These are phyloP conservation scores for Serendipita vermifera DNA, from an alignment of 768 basidiomycete species.

Conservation along the genomic window DNA sequence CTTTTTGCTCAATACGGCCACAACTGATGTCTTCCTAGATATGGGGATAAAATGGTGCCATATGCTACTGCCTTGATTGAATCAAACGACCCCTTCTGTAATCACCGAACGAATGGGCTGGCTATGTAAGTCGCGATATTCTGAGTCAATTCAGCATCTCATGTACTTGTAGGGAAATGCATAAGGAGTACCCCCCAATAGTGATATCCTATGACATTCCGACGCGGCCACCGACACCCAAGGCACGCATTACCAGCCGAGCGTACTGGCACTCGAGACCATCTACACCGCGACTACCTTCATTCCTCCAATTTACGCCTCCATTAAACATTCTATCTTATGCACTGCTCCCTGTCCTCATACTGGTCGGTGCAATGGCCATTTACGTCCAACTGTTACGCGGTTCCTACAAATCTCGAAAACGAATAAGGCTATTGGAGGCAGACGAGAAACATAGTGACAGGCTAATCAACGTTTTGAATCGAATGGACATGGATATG, in stretches of 20 bases:
- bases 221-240: constrained; percentile 23
- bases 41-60: constrained; percentile 73
- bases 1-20: background rate
- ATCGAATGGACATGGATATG: constrained; percentile 23
- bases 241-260: constrained; percentile 30
- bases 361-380: constrained; percentile 45
- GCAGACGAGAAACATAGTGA: constrained; percentile 27
- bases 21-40: no score
- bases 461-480: constrained; percentile 5
- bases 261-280: constrained; percentile 37
- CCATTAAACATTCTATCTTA: constrained; percentile 62
- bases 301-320: constrained; percentile 43
- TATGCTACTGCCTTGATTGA: constrained; percentile 70
- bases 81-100: constrained; percentile 48
- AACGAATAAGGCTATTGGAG: constrained; percentile 54
- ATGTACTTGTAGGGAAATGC: constrained; percentile 41
- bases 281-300: constrained; percentile 38
- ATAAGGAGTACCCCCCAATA: constrained; percentile 43
- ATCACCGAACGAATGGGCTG: constrained; percentile 42
- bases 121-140: constrained; percentile 35
- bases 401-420: constrained; percentile 44
- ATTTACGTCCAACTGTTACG: constrained; percentile 42
- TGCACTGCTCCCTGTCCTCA: constrained; percentile 50
- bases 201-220: constrained; percentile 42
- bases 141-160: no score